These are phyloP conservation scores for Heimioporus sp. DNA, from an alignment of 768 basidiomycete species.

Conservation along the genomic window DNA sequence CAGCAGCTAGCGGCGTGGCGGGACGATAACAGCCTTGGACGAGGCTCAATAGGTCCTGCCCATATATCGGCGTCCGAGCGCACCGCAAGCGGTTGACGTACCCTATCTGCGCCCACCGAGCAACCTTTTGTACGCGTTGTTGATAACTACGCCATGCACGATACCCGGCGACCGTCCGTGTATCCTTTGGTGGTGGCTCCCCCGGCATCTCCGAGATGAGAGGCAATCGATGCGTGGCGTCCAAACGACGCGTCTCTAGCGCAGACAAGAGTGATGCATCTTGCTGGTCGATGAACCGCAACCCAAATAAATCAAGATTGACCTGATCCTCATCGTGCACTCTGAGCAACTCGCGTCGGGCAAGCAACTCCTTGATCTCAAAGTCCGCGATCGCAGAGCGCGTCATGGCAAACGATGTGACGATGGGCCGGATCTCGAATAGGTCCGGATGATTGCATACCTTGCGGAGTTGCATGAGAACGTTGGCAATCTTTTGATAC, in stretches of 20 bases:
- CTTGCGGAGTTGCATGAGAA: constrained; percentile 97
- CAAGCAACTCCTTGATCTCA: constrained; percentile 84
- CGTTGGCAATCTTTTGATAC: constrained; percentile 88
- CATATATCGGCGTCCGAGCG: constrained; percentile 40
- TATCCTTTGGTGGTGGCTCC: constrained; percentile 70
- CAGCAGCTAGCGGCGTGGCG: constrained; percentile 50
- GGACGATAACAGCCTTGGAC: constrained; percentile 40
- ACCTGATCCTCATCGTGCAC: constrained; percentile 50
- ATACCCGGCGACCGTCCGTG: constrained; percentile 73
- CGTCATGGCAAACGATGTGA: constrained; percentile 71
- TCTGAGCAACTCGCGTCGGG: constrained; percentile 69
- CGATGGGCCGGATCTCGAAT: constrained; percentile 85
- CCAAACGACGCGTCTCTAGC: constrained; percentile 52
- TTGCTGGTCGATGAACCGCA: constrained; percentile 60
- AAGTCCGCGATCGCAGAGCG: constrained; percentile 77
- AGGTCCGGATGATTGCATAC: constrained; percentile 94
- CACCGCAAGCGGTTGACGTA: constrained; percentile 79
- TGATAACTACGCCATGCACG: constrained; percentile 47
- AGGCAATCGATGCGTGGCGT: constrained; percentile 57
- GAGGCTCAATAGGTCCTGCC: constrained; percentile 44
- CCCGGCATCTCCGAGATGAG: constrained; percentile 53
- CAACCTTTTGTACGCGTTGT: constrained; percentile 47
- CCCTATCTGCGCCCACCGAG: constrained; percentile 67
- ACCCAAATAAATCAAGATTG: constrained; percentile 62
- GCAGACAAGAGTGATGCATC: constrained; percentile 51